Evolutionary conservation across 371 early-diverging fungal genomes (phyloP).

Genomic region (Funneliformis caledonium): DNA sequence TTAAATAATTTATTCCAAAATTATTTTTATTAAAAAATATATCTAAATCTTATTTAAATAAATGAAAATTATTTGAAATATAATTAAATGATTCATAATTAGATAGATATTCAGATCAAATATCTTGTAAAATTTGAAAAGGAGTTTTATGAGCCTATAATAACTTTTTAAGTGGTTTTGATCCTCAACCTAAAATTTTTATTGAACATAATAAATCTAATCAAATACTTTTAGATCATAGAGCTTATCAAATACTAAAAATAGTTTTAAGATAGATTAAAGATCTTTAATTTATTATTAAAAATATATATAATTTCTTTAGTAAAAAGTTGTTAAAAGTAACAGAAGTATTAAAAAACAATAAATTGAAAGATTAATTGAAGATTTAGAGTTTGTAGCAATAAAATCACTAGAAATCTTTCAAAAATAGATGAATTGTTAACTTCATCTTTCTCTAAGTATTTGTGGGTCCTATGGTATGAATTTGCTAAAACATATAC

Average conservation of each 20-base stretch:
- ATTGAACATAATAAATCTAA: no score
- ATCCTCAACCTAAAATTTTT: no score
- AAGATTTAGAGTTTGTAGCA: neutral
- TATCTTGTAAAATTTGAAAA: no score
- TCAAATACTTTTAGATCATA: no score
- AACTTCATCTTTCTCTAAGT: neutral
- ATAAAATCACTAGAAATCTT: neutral
- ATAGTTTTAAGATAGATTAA: no score
- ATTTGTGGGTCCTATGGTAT: neutral
- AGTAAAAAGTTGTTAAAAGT: neutral
- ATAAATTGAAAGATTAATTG: neutral
- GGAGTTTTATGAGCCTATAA: no score
- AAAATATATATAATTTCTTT: no score
- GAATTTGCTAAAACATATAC: neutral
- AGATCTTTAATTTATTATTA: no score
- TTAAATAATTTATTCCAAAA: no score
- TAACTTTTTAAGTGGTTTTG: no score
- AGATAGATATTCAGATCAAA: neutral
- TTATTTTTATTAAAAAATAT: neutral
- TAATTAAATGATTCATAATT: neutral
- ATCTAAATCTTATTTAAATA: neutral
- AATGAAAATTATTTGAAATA: neutral
- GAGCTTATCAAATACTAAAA: no score
- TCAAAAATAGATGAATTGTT: slow-evolving; percentile 3
- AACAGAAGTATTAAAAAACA: neutral